Base-by-base conservation (phyloP, 441 rosid species). In the Gossypium davidsonii region DNA sequence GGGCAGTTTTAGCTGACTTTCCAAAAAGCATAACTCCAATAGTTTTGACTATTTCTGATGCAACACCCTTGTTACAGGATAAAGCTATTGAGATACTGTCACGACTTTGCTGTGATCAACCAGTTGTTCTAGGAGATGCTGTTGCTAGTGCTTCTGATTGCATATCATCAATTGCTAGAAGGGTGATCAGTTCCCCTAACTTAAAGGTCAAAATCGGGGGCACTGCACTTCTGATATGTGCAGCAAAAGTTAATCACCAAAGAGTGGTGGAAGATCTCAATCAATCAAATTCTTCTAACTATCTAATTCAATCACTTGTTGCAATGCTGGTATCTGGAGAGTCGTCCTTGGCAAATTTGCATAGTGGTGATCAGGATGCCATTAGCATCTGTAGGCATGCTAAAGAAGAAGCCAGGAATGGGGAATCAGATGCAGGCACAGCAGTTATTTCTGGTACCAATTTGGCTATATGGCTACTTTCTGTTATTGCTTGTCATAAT, bases 21-120 rank as follows among this genome's bases (percentile, higher is more conserved):
- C 94, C 99, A 4, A 83, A 80, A 81, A 85, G 92, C 77, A 89
- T 92, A 75, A 78, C 83, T 62, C 98, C 99, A 23, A 89, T 96
- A 78, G 98, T 92, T 70, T 79, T 82, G 65, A 87, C 95, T n/a
- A 90, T 96, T 73, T 88, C 89, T 56, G 88, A 82, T 80, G 86
- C 90, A 75, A 78, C 88, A 82, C 94, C 96, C 64, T 73, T 85
- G 77, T 83, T 91, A 78, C 98, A 96, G 88, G 99, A 96, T 78
- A 92, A 94, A 83, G 98, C 98, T 74, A 89, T 96, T 74, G 96
- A 93, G 83, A 84, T 96, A 70, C 73, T 92, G 79, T 91, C 98
- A 37, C 85, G 91, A 74, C 92, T 96, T 80, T 92, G 97, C 82
- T 85, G 83, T 62, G 98, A 89, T 74, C 98, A 92, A 84, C 84